A percentile compares a stretch with the other conserved stretches of the same genome.
These are phyloP conservation scores for Pneumocystis canis DNA, from an alignment of 1,139 yeast species.

Conservation along the genomic window DNA sequence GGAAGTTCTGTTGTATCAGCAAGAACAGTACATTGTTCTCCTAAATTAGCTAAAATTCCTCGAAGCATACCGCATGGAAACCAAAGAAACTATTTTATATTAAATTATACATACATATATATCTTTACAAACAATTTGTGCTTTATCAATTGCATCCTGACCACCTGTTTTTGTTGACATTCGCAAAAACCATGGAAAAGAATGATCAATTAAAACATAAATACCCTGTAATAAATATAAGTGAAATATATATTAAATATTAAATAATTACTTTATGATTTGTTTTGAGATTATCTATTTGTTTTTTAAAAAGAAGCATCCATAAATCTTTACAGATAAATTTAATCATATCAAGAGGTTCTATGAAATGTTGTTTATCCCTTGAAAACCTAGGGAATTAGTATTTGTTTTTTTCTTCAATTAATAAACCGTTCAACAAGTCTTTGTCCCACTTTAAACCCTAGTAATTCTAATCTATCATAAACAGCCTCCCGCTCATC, in stretches of 20 bases:
- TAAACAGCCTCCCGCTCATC: constrained; percentile 36
- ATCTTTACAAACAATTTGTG: constrained; percentile 26
- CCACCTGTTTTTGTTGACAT: constrained; percentile 41
- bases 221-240: constrained; percentile 32
- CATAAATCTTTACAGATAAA: constrained; percentile 86
- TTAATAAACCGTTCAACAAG: constrained; percentile 37
- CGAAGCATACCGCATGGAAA: constrained; percentile 74
- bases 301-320: constrained; percentile 66
- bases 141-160: constrained; percentile 35
- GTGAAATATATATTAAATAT: background rate
- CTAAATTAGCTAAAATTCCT: constrained; percentile 62
- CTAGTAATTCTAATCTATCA: constrained; percentile 50
- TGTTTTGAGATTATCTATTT: constrained; percentile 80
- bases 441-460: constrained; percentile 60
- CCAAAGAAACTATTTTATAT: constrained; percentile 38
- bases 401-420: background rate
- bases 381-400: constrained; percentile 35
- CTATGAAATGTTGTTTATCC: constrained; percentile 37
- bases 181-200: constrained; percentile 40
- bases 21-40: constrained; percentile 47
- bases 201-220: constrained; percentile 59
- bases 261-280: constrained; percentile 52
- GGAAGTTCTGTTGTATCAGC: constrained; percentile 41
- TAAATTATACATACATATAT: background rate
- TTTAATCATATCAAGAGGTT: constrained; percentile 70